phyloP scores from a whole-genome alignment of 805 yeast genomes.

The Ogataea populi-albae region DNA sequence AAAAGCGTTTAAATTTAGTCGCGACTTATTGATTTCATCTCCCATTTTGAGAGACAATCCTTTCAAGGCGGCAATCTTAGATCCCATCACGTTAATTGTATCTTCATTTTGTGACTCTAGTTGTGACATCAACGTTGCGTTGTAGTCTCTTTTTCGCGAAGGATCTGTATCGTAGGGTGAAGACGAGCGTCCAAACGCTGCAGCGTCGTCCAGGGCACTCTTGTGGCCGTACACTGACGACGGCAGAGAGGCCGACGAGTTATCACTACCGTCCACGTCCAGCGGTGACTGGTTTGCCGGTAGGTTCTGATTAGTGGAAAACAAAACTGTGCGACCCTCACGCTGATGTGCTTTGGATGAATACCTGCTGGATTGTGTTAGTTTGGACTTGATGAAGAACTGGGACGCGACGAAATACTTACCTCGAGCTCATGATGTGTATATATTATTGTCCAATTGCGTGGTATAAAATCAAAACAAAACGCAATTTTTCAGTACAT shows the following conservation, averaged over 20 bases:
- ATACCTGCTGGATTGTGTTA: constrained; percentile 25
- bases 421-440: constrained; percentile 27
- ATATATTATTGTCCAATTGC: too few relatives aligned
- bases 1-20: constrained; percentile 23
- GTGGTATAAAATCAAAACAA: too few relatives aligned
- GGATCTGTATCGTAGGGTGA: constrained; percentile 41
- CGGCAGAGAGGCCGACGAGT: constrained; percentile 14
- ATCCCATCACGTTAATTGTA: constrained; percentile 50
- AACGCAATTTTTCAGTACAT: too few relatives aligned
- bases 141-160: constrained; percentile 36
- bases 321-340: constrained; percentile 28
- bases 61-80: constrained; percentile 54
- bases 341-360: constrained; percentile 32
- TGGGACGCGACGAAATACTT: constrained; percentile 3
- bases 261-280: constrained; percentile 7
- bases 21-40: constrained; percentile 49
- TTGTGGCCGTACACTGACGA: constrained; percentile 4
- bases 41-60: constrained; percentile 58
- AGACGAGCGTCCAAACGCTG: constrained; percentile 26
- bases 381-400: constrained; percentile 1
- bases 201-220: constrained; percentile 6
- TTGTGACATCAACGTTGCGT: constrained; percentile 53
- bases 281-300: constrained; percentile 16
- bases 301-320: constrained; percentile 20
- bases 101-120: constrained; percentile 68